These are phyloP conservation scores for Aspergillus intermedius DNA, from an alignment of 2,329 filamentous ascomycete species.

Conservation along the genomic window DNA sequence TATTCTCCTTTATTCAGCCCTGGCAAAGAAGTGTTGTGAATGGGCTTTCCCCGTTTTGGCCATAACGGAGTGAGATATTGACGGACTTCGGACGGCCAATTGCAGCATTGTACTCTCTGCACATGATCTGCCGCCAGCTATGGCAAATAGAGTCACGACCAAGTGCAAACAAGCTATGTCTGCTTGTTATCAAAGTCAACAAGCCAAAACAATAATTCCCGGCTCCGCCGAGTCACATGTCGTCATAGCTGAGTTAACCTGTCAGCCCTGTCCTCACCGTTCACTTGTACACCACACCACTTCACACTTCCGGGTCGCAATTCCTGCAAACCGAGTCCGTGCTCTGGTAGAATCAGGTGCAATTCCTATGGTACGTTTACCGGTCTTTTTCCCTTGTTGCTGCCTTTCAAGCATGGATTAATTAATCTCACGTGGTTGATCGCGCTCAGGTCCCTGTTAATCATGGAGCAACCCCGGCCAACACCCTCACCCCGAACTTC, in stretches of 20 bases:
- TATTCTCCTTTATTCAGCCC: neutral
- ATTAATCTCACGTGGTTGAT: neutral
- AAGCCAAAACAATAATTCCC: no score
- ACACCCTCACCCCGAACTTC: constrained; percentile 12
- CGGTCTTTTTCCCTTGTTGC: neutral
- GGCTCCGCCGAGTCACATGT: neutral
- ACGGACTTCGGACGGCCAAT: no score
- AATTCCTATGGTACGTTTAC: neutral
- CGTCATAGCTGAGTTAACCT: neutral
- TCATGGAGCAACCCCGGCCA: constrained; percentile 16
- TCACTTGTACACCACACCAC: no score
- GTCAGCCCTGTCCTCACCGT: no score
- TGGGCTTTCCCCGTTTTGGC: neutral
- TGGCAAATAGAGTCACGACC: no score
- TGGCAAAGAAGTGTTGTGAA: no score
- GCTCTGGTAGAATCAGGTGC: neutral
- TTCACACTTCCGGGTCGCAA: no score
- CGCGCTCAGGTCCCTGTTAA: neutral
- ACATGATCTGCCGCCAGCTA: no score
- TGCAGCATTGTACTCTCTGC: no score
- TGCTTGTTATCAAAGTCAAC: no score
- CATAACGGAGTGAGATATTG: no score
- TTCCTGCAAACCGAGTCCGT: neutral
- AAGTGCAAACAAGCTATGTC: no score
- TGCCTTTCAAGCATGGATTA: neutral